Percentiles rank a stretch among this genome's conserved stretches.
Conservation (phyloP, 2,329 filamentous ascomycete species). For the Botrytis paeoniae region DNA sequence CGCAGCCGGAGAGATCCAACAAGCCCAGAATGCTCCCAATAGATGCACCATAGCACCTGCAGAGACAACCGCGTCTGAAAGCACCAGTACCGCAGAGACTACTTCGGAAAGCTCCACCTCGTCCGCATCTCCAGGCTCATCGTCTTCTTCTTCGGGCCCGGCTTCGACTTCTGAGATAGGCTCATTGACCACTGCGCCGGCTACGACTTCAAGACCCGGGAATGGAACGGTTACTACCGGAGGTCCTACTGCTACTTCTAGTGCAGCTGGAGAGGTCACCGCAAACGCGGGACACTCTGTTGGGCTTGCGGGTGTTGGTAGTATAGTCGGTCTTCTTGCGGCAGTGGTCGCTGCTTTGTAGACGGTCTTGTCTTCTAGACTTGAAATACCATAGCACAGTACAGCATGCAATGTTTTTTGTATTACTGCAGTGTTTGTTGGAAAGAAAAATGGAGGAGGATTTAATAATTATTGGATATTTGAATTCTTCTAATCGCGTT, state of each 20-base stretch:
- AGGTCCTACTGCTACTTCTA: background rate
- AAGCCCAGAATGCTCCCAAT: background rate
- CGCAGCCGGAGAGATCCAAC: background rate
- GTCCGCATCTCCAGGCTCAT: background rate
- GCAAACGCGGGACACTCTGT: slow-evolving; percentile 2
- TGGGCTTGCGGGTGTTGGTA: slow-evolving; percentile 2
- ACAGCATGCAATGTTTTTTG: background rate
- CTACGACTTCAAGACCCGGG: background rate
- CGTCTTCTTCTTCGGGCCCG: background rate
- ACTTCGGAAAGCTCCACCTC: background rate
- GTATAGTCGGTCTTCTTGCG: slow-evolving; percentile 2
- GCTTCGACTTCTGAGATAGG: background rate
- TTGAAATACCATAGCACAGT: background rate
- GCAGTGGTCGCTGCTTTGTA: slow-evolving; percentile 5
- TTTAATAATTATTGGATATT: background rate
- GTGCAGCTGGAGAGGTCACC: background rate
- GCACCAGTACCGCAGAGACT: background rate
- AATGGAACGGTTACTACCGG: background rate
- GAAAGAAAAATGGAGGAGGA: background rate
- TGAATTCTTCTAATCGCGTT: background rate
- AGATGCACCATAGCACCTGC: background rate
- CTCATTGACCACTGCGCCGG: background rate
- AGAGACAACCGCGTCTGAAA: background rate
- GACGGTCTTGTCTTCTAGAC: background rate
- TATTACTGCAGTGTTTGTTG: background rate